These are phyloP conservation scores for Metschnikowia reukaufii DNA, from an alignment of 805 yeast genomes.

Conservation along the genomic window DNA sequence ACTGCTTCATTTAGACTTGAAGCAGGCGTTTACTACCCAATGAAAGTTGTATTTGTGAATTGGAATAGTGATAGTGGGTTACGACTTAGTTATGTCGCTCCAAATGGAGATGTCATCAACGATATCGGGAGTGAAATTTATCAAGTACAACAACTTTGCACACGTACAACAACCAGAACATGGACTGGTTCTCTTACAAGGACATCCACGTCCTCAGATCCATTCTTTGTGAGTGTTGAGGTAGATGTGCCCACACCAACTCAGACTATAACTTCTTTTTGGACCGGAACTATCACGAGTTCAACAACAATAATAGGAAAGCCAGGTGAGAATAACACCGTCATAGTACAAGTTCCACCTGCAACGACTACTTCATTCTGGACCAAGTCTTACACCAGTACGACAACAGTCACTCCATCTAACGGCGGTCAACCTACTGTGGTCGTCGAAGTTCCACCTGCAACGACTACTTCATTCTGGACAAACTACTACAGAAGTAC, in stretches of 20 bases:
- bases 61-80: constrained; percentile 6
- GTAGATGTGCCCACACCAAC: constrained; percentile 19
- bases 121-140: constrained; percentile 6
- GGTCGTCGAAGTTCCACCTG: no score
- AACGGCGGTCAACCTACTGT: no score
- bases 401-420: no score
- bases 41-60: constrained; percentile 8
- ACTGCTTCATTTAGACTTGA: background rate
- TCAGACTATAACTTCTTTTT: constrained; percentile 10
- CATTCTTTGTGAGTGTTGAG: constrained; percentile 12
- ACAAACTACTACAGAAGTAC: no score
- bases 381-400: no score
- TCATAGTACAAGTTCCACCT: no score
- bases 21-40: constrained; percentile 10
- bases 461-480: no score
- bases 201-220: constrained; percentile 3
- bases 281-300: constrained; percentile 14
- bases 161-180: constrained; percentile 3
- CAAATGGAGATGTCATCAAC: background rate
- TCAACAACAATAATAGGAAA: background rate
- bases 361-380: no score
- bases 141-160: background rate
- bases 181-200: constrained; percentile 4
- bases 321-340: no score
- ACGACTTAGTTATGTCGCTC: constrained; percentile 2